Evolutionary conservation across 192 early-diverging fungal species (phyloP), one percentile per base, ranked within the genome.

Genomic region (Coemansia sp.): DNA sequence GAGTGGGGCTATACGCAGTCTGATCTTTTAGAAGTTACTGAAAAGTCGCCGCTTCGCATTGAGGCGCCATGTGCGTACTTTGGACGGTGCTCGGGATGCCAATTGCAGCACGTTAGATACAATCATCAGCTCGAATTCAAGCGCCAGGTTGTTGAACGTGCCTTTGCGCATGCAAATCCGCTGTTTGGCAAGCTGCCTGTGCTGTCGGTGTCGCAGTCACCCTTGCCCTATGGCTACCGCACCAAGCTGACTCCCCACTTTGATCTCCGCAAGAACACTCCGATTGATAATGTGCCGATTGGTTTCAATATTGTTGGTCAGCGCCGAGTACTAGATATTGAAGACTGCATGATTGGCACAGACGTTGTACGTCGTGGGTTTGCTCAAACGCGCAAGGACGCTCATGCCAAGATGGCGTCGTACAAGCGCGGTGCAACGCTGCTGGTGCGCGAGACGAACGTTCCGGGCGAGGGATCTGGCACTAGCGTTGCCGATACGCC

Each of bases 211-310:
- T 67, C 73, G 7, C 74, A 70, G 29, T 87, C 87, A 0, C 89
- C 89, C 10, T 53, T 82, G 38, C 70, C 81, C 23, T 81, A 82
- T 48, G 83, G 85, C 3, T 86, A 86, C 64, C 86, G 89, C 52
- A 88, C 82, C 17, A 90, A 90, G 70, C 78, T 90, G 22, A 85
- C 87, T 0, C 87, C 87, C 38, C 89, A 90, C 60, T 86, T 86
- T 71, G 83, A 85, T 24, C 79, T 77, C 23, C 79, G 62, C 43
- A 83, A 83, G 56, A 70, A 75, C 9, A 81, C 69, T 59, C 75
- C 73, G 50, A 66, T 72, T 14, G 73, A 75, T 0, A 37, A 81
- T 14, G 69, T 75, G 14, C 61, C 78, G 1, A 83, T 90, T 56
- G 89, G 89, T 19, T 90, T 87, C 65, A 64, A 72, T 32, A 63